Percentiles rank a stretch among this genome's conserved stretches.
phyloP scores from a whole-genome alignment of 1,284 basidiomycete species.

The Sphaerobolus stellatus region DNA sequence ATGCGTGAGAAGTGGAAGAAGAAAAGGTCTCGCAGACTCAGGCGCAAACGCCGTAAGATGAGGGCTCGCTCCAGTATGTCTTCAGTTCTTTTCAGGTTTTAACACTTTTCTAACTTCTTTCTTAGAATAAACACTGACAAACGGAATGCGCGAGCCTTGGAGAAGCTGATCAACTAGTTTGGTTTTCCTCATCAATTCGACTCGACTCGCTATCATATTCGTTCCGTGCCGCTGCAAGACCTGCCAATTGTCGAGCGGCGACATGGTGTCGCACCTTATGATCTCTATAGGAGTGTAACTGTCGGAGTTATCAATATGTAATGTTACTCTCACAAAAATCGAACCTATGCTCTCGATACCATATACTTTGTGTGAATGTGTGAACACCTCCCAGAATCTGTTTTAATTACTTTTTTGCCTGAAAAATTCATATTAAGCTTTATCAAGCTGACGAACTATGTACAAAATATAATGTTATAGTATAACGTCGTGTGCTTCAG shows the following conservation, averaged over 20 bases:
- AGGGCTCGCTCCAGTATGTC: slow-evolving; percentile 83
- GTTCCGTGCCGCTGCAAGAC: background rate
- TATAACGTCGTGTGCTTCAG: background rate
- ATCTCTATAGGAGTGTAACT: background rate
- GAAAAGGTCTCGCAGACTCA: slow-evolving; percentile 83
- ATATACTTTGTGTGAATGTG: background rate
- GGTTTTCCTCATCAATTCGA: too few species aligned
- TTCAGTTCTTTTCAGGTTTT: slow-evolving; percentile 7
- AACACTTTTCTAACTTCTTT: too few species aligned
- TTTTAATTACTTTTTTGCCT: background rate
- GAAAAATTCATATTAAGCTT: background rate
- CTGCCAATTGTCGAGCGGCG: background rate
- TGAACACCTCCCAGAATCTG: too few species aligned
- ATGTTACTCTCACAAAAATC: background rate
- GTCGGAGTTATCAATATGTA: background rate
- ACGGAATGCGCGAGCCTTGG: too few species aligned
- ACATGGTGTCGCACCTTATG: background rate
- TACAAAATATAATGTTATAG: background rate
- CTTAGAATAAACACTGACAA: too few species aligned
- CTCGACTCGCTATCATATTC: background rate
- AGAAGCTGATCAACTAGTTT: too few species aligned
- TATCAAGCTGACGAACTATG: background rate
- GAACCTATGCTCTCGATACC: background rate
- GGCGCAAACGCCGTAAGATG: slow-evolving; percentile 90
- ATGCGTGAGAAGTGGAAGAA: slow-evolving; percentile 95